Percentiles rank a stretch among this genome's conserved stretches.
Conservation (phyloP, 352 stramenopile species). For the Phytophthora melonis region DNA sequence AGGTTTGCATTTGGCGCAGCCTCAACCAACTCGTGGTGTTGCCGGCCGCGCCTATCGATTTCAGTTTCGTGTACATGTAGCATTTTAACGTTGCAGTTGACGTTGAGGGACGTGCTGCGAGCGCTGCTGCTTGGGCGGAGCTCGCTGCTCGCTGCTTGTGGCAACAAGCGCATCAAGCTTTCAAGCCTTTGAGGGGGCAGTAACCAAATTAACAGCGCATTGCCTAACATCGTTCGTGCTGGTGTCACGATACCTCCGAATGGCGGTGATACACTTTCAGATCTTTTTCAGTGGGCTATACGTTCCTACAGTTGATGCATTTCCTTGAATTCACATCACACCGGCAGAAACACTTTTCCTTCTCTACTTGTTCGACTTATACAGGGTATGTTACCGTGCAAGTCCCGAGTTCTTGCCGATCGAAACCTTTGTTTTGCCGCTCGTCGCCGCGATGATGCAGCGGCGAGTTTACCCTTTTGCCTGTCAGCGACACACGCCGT, state of each 20-base stretch:
- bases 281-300: neutral
- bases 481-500: slow-evolving; percentile 18
- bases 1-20: slow-evolving; percentile 6
- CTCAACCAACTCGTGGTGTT: slow-evolving; percentile 20
- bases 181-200: neutral
- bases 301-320: neutral
- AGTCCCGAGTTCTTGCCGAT: neutral
- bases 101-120: neutral
- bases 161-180: slow-evolving; percentile 11
- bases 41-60: slow-evolving; percentile 7
- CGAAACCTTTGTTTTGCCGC: slow-evolving; percentile 1
- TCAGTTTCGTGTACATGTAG: neutral
- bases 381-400: neutral
- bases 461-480: slow-evolving; percentile 16
- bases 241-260: neutral
- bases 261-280: neutral
- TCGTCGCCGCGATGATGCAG: slow-evolving; percentile 15
- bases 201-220: slow-evolving; percentile 9
- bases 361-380: no score
- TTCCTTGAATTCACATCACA: no score
- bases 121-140: slow-evolving; percentile 1
- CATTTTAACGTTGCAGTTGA: slow-evolving; percentile 5
- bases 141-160: slow-evolving; percentile 1
- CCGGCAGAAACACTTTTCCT: no score
- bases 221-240: neutral